Evolutionary conservation across 1,139 yeast species (phyloP), one percentile per base, ranked within the genome.

Genomic region (Saccharomyces hybrid): DNA sequence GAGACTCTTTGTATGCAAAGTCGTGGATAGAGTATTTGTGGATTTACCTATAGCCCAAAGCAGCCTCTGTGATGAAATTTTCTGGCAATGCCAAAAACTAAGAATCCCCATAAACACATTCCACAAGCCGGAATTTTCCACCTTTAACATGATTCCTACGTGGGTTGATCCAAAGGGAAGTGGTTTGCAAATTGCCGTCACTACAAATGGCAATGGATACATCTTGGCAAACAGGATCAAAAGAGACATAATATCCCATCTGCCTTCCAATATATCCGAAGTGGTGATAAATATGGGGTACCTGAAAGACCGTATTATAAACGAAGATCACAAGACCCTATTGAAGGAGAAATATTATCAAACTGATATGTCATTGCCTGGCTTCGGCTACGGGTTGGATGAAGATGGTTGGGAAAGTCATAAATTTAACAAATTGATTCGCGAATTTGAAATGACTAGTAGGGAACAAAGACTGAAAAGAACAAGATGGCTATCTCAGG

Each of bases 121-220:
- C 0, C 96, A 89, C 62, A 78, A 82, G 5, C 83, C 91, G 0
- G 83, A 83, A 46, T 75, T 78, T 44, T 87, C 95, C 55, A 81
- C 91, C 0, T 91, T 91, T 66, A 82, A 95, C 0, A 68, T 90
- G 55, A 73, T 89, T 41, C 88, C 97, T 0, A 82, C 93, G 0
- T 81, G 80, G 65, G 72, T 74, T 1, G 82, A 84, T 54, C 95
- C 95, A 1, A 83, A 81, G 57, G 64, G 65, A n/a, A 68, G 71
- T 49, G 72, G 72, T 1, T 82, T 91, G 70, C 95, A 88, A 68
- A 64, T 91, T 52, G 96, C 96, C 0, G 82, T 91, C 5, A 83
- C 95, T 7, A 91, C 98, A 0, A 80, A 83, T 42, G 96, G 97
- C 0, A 87, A 87, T 69, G 97, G 98, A 1, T 91, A 97, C 71